Conservation (phyloP, 208 protist species). For the Trypanosoma boissoni region DNA sequence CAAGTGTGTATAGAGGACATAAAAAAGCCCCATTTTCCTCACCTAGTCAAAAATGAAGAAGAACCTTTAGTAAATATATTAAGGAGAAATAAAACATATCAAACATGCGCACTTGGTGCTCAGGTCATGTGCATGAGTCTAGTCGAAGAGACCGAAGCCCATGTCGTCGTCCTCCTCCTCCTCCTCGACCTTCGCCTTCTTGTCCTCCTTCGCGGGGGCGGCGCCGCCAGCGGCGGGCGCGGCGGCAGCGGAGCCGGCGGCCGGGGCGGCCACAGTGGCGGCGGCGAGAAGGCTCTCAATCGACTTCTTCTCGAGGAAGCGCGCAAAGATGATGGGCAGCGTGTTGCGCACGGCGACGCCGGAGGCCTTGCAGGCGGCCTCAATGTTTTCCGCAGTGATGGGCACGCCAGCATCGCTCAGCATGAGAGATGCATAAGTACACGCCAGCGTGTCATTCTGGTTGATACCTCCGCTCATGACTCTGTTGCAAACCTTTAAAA, state of each 20-base stretch:
- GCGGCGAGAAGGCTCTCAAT: conserved; percentile 65
- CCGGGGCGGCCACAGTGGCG: conserved; percentile 44
- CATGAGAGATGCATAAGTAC: conserved; percentile 82
- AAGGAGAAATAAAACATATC: neutral
- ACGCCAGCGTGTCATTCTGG: conserved; percentile 69
- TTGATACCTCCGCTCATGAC: conserved; percentile 46
- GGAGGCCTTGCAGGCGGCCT: conserved; percentile 57
- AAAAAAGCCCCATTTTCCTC: too few relatives aligned
- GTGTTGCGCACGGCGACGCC: conserved; percentile 67
- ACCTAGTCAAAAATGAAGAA: too few relatives aligned
- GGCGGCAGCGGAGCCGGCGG: conserved; percentile 33
- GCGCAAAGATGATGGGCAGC: conserved; percentile 77
- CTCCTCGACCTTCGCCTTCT: neutral
- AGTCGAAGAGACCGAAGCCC: conserved; percentile 79
- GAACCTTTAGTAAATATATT: too few relatives aligned
- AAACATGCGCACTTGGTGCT: neutral
- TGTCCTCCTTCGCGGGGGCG: neutral
- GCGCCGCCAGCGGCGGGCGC: conserved; percentile 10
- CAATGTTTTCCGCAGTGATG: conserved; percentile 74
- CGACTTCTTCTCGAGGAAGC: conserved; percentile 81
- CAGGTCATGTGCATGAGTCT: conserved; percentile 5
- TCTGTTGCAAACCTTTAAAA: conserved; percentile 11
- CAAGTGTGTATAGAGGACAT: too few relatives aligned
- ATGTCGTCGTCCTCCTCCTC: conserved; percentile 75
- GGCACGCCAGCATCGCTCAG: conserved; percentile 72